Conservation (phyloP, 2,329 filamentous ascomycete genomes). For the Monosporascus ibericus region DNA sequence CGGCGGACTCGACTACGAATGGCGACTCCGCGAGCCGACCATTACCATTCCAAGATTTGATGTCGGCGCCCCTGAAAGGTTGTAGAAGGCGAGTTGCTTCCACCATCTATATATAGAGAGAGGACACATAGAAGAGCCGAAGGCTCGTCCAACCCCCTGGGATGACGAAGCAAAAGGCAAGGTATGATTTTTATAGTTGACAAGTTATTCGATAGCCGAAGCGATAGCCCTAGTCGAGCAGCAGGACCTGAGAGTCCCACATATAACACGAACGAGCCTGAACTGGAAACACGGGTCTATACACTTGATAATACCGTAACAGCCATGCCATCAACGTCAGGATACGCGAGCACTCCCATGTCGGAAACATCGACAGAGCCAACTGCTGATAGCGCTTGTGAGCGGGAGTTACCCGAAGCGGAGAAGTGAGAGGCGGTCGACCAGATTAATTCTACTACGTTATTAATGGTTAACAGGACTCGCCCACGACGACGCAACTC, state of each 20-base stretch:
- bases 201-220: not conserved
- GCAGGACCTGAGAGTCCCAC: not conserved
- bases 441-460: too few species aligned
- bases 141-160: not conserved
- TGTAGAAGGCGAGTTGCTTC: not conserved
- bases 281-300: not conserved
- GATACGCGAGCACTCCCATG: too few species aligned
- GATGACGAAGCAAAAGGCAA: not conserved
- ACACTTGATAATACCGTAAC: not conserved
- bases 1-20: constrained; percentile 37
- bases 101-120: not conserved
- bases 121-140: not conserved
- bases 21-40: constrained; percentile 17
- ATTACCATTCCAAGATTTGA: constrained; percentile 16
- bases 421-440: too few species aligned
- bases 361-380: too few species aligned
- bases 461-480: constrained; percentile 2
- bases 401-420: too few species aligned
- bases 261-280: not conserved
- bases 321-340: too few species aligned
- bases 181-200: not conserved
- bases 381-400: too few species aligned
- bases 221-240: not conserved
- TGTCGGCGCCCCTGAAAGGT: constrained; percentile 6
- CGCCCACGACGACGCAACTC: constrained; percentile 3